Conservation (phyloP, 192 early-diverging fungal genomes). For the Mortierella hygrophila region DNA sequence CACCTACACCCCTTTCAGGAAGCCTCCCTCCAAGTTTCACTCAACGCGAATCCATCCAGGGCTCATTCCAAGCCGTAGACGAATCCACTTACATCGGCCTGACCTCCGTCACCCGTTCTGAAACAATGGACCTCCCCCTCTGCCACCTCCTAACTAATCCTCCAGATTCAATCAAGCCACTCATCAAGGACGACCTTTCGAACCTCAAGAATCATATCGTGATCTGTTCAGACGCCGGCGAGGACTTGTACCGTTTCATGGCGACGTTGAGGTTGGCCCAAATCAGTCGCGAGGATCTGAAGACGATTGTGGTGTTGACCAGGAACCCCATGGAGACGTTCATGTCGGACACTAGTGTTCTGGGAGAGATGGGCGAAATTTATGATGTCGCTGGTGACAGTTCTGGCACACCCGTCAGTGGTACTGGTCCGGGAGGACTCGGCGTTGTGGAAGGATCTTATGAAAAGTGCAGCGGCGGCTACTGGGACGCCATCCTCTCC, state of each 20-base stretch:
- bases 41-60: constrained; percentile 9
- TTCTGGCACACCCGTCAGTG: background rate
- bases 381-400: background rate
- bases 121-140: constrained; percentile 41
- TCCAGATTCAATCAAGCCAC: constrained; percentile 18
- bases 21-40: background rate
- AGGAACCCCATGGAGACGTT: constrained; percentile 25
- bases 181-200: constrained; percentile 42
- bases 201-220: constrained; percentile 54
- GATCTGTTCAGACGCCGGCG: constrained; percentile 57
- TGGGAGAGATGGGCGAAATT: constrained; percentile 4
- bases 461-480: background rate
- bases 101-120: constrained; percentile 31
- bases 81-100: constrained; percentile 43
- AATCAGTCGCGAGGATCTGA: constrained; percentile 57
- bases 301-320: constrained; percentile 62
- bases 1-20: background rate
- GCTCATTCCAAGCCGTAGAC: constrained; percentile 21
- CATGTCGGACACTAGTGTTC: background rate
- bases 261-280: constrained; percentile 54
- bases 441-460: background rate
- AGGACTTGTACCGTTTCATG: constrained; percentile 50
- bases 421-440: background rate
- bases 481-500: constrained; percentile 53
- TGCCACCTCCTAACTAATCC: constrained; percentile 47